Conservation (phyloP, 495 filamentous ascomycete genomes). For the Penicillium pulvis region DNA sequence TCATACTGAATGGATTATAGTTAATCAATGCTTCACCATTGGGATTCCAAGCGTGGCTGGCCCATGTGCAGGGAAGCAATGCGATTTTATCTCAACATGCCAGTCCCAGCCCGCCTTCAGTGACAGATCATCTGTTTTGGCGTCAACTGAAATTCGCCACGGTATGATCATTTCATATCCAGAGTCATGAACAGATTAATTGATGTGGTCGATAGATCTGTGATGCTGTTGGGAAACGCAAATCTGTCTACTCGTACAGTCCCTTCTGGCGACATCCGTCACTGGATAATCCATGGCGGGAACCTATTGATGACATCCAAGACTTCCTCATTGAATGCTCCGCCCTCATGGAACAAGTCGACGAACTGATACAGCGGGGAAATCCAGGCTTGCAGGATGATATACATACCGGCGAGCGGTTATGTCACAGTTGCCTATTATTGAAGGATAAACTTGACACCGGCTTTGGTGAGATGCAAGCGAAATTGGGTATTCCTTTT, state of each 20-base stretch:
- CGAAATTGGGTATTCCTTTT: constrained; percentile 18
- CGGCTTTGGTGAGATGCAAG: constrained; percentile 20
- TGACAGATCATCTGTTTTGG: constrained; percentile 21
- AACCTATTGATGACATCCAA: constrained; percentile 25
- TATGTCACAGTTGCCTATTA: constrained; percentile 16
- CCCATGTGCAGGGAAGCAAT: constrained; percentile 30
- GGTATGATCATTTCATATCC: constrained; percentile 9
- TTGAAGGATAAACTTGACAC: constrained; percentile 21
- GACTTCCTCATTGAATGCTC: constrained; percentile 24
- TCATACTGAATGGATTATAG: constrained; percentile 1
- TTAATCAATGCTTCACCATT: constrained; percentile 29
- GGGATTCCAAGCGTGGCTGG: constrained; percentile 28
- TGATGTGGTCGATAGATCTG: constrained; percentile 7
- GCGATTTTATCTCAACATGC: constrained; percentile 21
- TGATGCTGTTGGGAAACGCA: constrained; percentile 24
- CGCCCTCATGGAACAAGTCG: constrained; percentile 23
- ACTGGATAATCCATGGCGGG: constrained; percentile 2
- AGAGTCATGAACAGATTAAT: not conserved
- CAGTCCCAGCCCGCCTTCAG: constrained; percentile 4
- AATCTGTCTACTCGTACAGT: constrained; percentile 17
- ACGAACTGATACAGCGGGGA: constrained; percentile 12
- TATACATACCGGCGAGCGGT: constrained; percentile 5
- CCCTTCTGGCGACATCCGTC: constrained; percentile 4
- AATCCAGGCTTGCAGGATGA: not conserved
- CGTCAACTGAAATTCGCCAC: constrained; percentile 31